Evolutionary conservation across 1,284 basidiomycete genomes (phyloP), one percentile per base, ranked within the genome.

Genomic region (Puccinia horiana): DNA sequence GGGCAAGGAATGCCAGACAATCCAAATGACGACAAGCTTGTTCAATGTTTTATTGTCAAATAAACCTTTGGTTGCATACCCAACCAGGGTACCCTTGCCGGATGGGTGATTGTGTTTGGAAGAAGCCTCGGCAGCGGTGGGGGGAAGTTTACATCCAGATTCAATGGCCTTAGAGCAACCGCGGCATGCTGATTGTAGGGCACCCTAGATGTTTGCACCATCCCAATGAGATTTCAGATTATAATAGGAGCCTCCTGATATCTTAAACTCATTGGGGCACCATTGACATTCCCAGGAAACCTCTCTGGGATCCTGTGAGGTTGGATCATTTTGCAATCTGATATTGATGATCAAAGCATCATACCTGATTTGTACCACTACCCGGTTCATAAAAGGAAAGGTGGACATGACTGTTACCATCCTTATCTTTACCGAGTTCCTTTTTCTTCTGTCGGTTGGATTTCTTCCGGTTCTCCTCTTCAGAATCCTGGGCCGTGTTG

Each of bases 71-170:
- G 61, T 35, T 35, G 61, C 35, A 23, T 63, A 63, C 14, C 12
- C 61, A 63, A 63, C 14, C 29, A 63, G 61, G 29, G 61, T 63
- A 29, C 61, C 61, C n/a, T n/a, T n/a, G n/a, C n/a, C 52, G 52
- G 52, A 6, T 54, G 9, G 23, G 5, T 14, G 4, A 4, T 54
- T 54, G 8, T 63, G 14, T 47, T 47, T 23, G 2, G 20, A 35
- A 67, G 63, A 67, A 16, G 23, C 29, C n/a, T 63, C 61, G 8
- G 61, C 61, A 20, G 61, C 61, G 8, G 61, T 63, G 26, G 61
- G 61, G 8, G 61, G 61, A 37, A 63, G 61, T 6, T 63, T 4
- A 26, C 6, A 4, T 35, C 61, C 61, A 26, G 16, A 11, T 63
- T 32, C 26, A 32, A 63, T n/a, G n/a, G n/a, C n/a, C n/a, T n/a